Evolutionary conservation across 371 early-diverging fungal genomes (phyloP), one percentile per base, ranked within the genome.

Genomic region (Fennellomyces sp.): DNA sequence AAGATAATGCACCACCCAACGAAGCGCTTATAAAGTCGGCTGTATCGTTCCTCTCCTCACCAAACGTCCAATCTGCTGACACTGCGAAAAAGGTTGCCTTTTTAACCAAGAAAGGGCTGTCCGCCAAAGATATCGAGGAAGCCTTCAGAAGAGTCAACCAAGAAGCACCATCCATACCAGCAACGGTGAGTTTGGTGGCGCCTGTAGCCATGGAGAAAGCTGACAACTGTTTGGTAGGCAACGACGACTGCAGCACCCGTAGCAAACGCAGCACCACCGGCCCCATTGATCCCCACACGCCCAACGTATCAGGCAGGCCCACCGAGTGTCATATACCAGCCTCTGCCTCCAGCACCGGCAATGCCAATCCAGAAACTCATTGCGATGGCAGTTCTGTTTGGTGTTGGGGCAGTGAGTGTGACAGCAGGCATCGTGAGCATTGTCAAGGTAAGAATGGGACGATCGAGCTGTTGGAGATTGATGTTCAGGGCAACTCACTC

Each of bases 61-160:
- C 86, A 38, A 84, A 78, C 29, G 84, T 86, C 2, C 76, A 69
- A 31, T 76, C 82, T 7, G 84, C 86, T 3, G 81, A 82, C 7
- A 77, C 76, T 25, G 70, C 65, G 7, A 88, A 86, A 52, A 88
- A 88, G 73, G 64, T 80, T 47, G 81, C 82, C 35, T 86, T 86
- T 63, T 66, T 88, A 60, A 70, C 76, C 56, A 81, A 84, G 45
- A 88, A 88, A 52, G 87, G 87, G 10, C 58, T 88, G 51, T 81
- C 71, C 19, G 56, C 73, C 42, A 66, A 65, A 42, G 88, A 88
- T 64, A 88, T 88, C 39, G 82, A 86, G 51, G 74, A 81, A 41
- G 85, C 88, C 2, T 71, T 80, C 36, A 65, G 73, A 49, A 68
- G 80, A 50, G 65, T 61, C 5, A 68, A 70, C 11, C 53, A 67